Conservation (phyloP, 805 yeast species). For the Maudiozyma serrabonitensis region DNA sequence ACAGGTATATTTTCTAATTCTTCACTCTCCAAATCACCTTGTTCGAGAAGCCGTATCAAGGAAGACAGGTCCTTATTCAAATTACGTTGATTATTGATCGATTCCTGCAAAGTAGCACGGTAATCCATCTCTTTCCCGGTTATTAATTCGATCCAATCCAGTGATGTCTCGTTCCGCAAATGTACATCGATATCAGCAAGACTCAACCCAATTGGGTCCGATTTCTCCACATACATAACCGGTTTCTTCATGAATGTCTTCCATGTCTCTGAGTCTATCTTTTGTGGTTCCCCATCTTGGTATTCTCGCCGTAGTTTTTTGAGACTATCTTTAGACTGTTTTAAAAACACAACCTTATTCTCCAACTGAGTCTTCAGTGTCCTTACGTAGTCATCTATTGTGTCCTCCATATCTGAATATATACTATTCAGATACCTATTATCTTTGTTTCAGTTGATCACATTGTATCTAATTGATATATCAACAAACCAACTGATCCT, state of each 20-base stretch:
- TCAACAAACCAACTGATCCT: no score
- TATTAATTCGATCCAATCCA: conserved; percentile 7
- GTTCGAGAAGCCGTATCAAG: conserved; percentile 7
- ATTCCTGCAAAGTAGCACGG: background rate
- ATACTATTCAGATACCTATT: no score
- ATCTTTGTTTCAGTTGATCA: no score
- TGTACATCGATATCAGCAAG: conserved; percentile 12
- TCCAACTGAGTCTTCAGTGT: conserved; percentile 19
- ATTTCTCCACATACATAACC: conserved; percentile 23
- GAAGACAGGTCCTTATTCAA: conserved; percentile 13
- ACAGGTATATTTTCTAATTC: background rate
- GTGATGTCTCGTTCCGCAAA: conserved; percentile 11
- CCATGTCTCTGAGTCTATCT: conserved; percentile 7
- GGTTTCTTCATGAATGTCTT: conserved; percentile 16
- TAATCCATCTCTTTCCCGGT: conserved; percentile 2
- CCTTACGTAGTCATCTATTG: conserved; percentile 11
- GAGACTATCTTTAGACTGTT: conserved; percentile 17
- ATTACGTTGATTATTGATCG: conserved; percentile 11
- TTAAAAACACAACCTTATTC: conserved; percentile 19
- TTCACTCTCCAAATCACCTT: background rate
- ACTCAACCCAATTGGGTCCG: conserved; percentile 27
- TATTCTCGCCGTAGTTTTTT: conserved; percentile 5
- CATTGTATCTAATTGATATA: no score
- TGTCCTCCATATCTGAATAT: background rate
- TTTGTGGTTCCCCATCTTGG: background rate